A percentile compares a stretch with the other conserved stretches of the same genome.
phyloP scores from a whole-genome alignment of 352 stramenopile genomes.

The Plasmopara viticola region DNA sequence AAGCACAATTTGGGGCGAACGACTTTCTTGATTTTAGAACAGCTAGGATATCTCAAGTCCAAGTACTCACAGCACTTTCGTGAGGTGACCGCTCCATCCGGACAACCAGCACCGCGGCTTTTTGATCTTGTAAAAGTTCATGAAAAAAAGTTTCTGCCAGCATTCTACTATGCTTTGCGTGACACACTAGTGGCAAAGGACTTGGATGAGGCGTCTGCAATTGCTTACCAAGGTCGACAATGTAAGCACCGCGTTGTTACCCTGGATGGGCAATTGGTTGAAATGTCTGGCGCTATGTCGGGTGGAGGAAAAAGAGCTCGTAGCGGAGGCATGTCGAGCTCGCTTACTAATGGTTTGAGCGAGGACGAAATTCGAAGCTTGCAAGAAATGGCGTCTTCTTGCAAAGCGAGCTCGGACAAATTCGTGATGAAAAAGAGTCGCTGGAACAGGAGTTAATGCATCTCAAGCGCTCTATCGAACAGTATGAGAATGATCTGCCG shows the following conservation, averaged over 20 bases:
- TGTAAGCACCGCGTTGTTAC: slow-evolving; percentile 97
- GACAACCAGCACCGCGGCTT: slow-evolving; percentile 52
- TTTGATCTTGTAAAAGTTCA: slow-evolving; percentile 87
- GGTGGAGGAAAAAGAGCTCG: slow-evolving; percentile 92
- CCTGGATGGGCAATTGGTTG: slow-evolving; percentile 95
- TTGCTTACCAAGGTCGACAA: slow-evolving; percentile 90
- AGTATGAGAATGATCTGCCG: slow-evolving; percentile 85
- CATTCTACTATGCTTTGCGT: slow-evolving; percentile 95
- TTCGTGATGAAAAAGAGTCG: slow-evolving; percentile 56
- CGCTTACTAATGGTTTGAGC: slow-evolving; percentile 44
- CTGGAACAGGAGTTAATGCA: slow-evolving; percentile 83
- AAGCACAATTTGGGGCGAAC: slow-evolving; percentile 93
- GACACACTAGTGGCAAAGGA: slow-evolving; percentile 97
- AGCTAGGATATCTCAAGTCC: slow-evolving; percentile 83
- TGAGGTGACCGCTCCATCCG: slow-evolving; percentile 37
- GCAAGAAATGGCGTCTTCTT: slow-evolving; percentile 50
- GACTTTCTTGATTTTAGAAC: slow-evolving; percentile 98
- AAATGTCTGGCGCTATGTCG: slow-evolving; percentile 98
- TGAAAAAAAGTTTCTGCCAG: slow-evolving; percentile 86
- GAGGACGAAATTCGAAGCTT: slow-evolving; percentile 56
- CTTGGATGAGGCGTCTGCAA: slow-evolving; percentile 88
- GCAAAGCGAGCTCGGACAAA: slow-evolving; percentile 42
- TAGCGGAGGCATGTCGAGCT: slow-evolving; percentile 91
- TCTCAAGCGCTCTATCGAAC: slow-evolving; percentile 84
- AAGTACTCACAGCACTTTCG: slow-evolving; percentile 68